Percentiles rank a stretch among this genome's conserved stretches.
Evolutionary conservation across 768 basidiomycete genomes (phyloP).

Genomic region (Termitomyces sp.): DNA sequence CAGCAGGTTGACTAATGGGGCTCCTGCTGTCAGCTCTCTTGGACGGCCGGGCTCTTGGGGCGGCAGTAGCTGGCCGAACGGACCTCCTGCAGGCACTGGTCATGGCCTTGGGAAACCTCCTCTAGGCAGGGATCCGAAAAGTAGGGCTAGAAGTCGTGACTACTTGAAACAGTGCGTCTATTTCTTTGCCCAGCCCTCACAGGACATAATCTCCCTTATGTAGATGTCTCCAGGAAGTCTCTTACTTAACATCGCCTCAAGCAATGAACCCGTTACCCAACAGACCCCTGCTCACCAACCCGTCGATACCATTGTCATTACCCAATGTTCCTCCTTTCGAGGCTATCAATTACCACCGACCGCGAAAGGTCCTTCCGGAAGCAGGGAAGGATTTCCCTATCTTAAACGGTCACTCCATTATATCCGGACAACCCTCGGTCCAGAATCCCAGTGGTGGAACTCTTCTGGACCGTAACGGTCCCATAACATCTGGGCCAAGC

Average conservation of each 20-base stretch:
- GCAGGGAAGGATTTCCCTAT: conserved; percentile 66
- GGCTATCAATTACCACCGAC: conserved; percentile 70
- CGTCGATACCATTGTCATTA: conserved; percentile 59
- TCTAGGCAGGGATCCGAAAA: conserved; percentile 90
- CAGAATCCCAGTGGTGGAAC: conserved; percentile 42
- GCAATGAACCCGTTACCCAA: conserved; percentile 97
- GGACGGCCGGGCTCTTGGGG: conserved; percentile 59
- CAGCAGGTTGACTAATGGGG: conserved; percentile 60
- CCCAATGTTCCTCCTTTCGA: conserved; percentile 77
- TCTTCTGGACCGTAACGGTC: conserved; percentile 50
- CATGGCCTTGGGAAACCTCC: conserved; percentile 65
- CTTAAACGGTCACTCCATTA: conserved; percentile 56
- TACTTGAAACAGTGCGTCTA: conserved; percentile 89
- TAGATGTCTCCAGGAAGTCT: conserved; percentile 96
- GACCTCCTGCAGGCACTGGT: conserved; percentile 37
- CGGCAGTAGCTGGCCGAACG: conserved; percentile 45
- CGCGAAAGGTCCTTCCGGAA: conserved; percentile 78
- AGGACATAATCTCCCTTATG: conserved; percentile 9
- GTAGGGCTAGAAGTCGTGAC: conserved; percentile 89
- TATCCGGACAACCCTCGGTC: conserved; percentile 49
- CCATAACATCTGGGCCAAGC: conserved; percentile 39
- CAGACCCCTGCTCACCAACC: conserved; percentile 69
- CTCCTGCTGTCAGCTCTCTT: conserved; percentile 37
- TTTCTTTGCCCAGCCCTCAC: conserved; percentile 5
- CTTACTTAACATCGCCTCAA: conserved; percentile 94